Evolutionary conservation across 169 alveolate species (phyloP).

Genomic region (Besnoitia besnoiti): DNA sequence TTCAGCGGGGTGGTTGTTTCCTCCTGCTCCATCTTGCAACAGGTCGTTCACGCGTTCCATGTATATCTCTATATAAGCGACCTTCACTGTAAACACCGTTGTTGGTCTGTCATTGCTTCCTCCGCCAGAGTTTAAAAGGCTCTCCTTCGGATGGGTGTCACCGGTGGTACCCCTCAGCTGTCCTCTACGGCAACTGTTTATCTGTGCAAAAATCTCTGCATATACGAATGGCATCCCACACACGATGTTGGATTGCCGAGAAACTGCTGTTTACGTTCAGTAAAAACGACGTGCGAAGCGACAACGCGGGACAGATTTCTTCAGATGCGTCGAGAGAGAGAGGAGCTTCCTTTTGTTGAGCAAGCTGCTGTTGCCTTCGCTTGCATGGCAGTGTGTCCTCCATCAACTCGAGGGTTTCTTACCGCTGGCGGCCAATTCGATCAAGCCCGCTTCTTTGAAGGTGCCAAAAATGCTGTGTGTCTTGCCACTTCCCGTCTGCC

Average conservation of each 20-base stretch:
- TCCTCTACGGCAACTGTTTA: not conserved
- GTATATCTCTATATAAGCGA: constrained; percentile 80
- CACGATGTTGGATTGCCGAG: no score
- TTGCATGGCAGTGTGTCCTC: no score
- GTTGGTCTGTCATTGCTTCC: constrained; percentile 12
- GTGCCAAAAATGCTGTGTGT: constrained; percentile 25
- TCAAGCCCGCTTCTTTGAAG: constrained; percentile 41
- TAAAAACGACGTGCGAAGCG: no score
- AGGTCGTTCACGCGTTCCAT: constrained; percentile 83
- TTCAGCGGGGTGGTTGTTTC: constrained; percentile 62
- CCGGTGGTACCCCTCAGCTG: not conserved
- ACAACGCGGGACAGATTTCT: no score
- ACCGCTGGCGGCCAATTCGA: constrained; percentile 33
- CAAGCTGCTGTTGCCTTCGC: no score
- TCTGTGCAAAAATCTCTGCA: constrained; percentile 1
- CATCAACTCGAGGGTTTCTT: not conserved
- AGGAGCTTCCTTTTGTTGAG: no score
- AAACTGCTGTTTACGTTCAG: no score
- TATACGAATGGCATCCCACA: no score
- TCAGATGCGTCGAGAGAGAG: no score
- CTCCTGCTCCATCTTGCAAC: constrained; percentile 72
- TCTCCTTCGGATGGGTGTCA: not conserved
- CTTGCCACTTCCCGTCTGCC: constrained; percentile 43
- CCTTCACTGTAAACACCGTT: constrained; percentile 78
- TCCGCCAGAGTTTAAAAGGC: not conserved